Conservation (phyloP, 2,329 filamentous ascomycete species). For the Coniochaeta sp. region DNA sequence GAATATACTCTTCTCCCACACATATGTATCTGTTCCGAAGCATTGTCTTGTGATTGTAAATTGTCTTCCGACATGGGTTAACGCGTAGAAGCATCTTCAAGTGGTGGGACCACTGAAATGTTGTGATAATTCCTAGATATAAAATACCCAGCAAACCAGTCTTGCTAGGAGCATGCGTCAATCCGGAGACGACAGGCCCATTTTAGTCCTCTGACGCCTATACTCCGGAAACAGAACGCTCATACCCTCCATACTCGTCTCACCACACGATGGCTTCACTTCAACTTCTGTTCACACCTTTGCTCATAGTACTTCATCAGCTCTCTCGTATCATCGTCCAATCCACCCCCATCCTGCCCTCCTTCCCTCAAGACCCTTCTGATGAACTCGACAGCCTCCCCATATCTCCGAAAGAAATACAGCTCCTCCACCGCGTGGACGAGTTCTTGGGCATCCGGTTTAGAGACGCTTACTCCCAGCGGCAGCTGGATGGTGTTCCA, state of each 20-base stretch:
- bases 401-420: constrained; percentile 44
- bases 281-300: constrained; percentile 28
- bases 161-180: too few relatives aligned
- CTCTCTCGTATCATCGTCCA: constrained; percentile 36
- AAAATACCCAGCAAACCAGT: too few relatives aligned
- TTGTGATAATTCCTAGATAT: too few relatives aligned
- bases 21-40: too few relatives aligned
- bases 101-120: too few relatives aligned
- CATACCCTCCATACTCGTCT: too few relatives aligned
- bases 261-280: not conserved
- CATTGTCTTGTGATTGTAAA: too few relatives aligned
- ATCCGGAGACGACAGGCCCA: too few relatives aligned
- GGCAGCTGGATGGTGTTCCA: constrained; percentile 34
- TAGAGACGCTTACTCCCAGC: constrained; percentile 27
- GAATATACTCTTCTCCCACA: not conserved
- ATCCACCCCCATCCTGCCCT: constrained; percentile 14
- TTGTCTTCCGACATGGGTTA: too few relatives aligned
- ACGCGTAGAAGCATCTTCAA: too few relatives aligned
- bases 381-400: constrained; percentile 35
- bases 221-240: too few relatives aligned
- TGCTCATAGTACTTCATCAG: constrained; percentile 33
- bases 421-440: constrained; percentile 51
- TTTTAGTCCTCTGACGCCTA: too few relatives aligned
- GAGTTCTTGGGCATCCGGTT: constrained; percentile 41
- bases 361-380: constrained; percentile 22